Evolutionary conservation across 78 protist species (phyloP), one percentile per base, ranked within the genome.

Genomic region (Dictyostelium purpureum): DNA sequence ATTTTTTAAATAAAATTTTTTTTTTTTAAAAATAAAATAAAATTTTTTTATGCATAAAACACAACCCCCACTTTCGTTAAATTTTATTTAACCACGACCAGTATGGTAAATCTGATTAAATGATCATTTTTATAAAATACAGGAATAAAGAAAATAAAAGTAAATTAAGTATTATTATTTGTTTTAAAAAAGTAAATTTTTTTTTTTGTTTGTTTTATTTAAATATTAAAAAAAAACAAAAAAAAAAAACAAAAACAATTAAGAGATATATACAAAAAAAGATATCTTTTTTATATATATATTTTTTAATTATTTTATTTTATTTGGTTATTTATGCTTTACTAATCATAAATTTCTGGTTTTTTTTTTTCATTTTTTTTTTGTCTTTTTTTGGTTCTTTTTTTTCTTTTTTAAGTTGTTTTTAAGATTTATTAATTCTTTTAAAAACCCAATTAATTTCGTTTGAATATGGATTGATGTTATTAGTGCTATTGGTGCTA

Each of bases 381-480:
- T 56, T 26, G 0, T 54, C 3, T 6, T 54, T 54, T 21, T 11
- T 1, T 54, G 21, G 28, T 59, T 59, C 12, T 1, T 28, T 59
- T 43, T 43, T 43, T 43, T 43, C 7, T 43, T 43, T 43, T 43
- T 43, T 43, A 9, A 9, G 49, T 43, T 43, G 4, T 43, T 9
- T 43, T 43, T 43, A 7, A 9, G 49, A 61, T 28, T 61, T 61
- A 19, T 19, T 61, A 14, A 56, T 42, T 67, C 75, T 82, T 70
- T 63, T 82, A 43, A 82, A 82, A n/a, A 82, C 79, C 90, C 90
- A 82, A 38, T 82, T 82, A 21, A 82, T 82, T 70, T 82, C 90
- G 38, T 42, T 24, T 26, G 47, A 33, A 10, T 26, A 5, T 4
- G 31, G 12, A 6, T 65, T 7, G 78, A 26, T 43, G 69, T 61